Conservation (phyloP, 371 early-diverging fungal species). For the Batrachochytrium dendrobatidis region DNA sequence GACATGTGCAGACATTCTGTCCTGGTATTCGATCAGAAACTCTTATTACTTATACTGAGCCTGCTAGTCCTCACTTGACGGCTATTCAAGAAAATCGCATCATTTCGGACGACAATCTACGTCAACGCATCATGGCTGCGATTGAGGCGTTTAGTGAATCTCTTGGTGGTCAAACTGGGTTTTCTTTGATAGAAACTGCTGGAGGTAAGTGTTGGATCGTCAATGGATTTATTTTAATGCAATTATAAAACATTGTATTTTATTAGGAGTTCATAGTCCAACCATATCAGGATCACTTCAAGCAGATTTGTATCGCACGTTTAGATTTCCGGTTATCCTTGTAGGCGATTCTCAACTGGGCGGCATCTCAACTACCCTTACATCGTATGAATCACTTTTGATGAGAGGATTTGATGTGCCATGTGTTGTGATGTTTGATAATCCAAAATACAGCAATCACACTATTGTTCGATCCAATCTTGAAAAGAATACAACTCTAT, state of each 20-base stretch:
- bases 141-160: slow-evolving; percentile 30
- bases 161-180: slow-evolving; percentile 8
- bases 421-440: slow-evolving; percentile 55
- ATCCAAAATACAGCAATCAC: slow-evolving; percentile 57
- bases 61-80: slow-evolving; percentile 67
- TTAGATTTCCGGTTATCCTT: slow-evolving; percentile 63
- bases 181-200: slow-evolving; percentile 18
- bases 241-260: not conserved
- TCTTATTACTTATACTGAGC: slow-evolving; percentile 62
- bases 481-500: slow-evolving; percentile 10
- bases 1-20: slow-evolving; percentile 52
- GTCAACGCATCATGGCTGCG: slow-evolving; percentile 37
- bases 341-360: slow-evolving; percentile 71
- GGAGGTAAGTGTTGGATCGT: slow-evolving; percentile 11
- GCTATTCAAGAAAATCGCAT: slow-evolving; percentile 28
- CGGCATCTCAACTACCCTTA: slow-evolving; percentile 73
- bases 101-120: slow-evolving; percentile 36
- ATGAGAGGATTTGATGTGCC: slow-evolving; percentile 69
- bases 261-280: slow-evolving; percentile 65
- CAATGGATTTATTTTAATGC: not conserved
- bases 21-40: slow-evolving; percentile 41
- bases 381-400: slow-evolving; percentile 63
- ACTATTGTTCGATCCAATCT: slow-evolving; percentile 37
- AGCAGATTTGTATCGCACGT: slow-evolving; percentile 61
- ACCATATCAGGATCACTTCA: slow-evolving; percentile 71